Evolutionary conservation across 495 filamentous ascomycete species (phyloP), one percentile per base, ranked within the genome.

Genomic region (Geopyxis carbonaria): DNA sequence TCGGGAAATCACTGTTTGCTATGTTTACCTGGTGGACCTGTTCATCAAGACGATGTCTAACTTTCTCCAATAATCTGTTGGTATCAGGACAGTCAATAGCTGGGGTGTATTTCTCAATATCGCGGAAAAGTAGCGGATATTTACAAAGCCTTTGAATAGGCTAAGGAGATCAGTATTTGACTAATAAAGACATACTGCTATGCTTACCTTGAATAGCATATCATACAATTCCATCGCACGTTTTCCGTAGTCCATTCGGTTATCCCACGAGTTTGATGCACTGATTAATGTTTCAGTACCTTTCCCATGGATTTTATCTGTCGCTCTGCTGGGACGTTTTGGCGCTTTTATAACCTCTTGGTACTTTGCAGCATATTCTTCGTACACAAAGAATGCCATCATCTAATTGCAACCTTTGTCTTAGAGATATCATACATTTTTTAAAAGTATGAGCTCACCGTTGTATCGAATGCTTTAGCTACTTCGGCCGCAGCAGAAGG

Each of bases 61-160:
- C 67, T 46, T 76, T 78, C 40, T 80, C 70, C 18, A 95, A 73
- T 31, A 80, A 76, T 56, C 74, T 68, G 60, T 91, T 75, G 7
- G 80, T 75, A 34, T 71, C 70, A 10, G 80, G 81, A 51, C 82
- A 86, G 49, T 94, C 87, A 43, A 72, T 73, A 5, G 80, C 78
- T 10, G 80, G 79, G 0, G 85, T 94, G 45, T 78, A 64, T 47
- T 76, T 81, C 40, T 81, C 64, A 25, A 97, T 63, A 42, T 93
- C 82, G 4, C 73, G 66, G 37, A 95, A 81, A 15, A 97, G 64
- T 23, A 97, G 67, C 7, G 81, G 80, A 59, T 97, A 97, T 62
- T 79, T 84, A 67, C 81, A 91, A 10, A 95, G 70, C 23, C 89
- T 70, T 63, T 97, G 89, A 39, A 93, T 82, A 0, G 89, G 89